These are phyloP conservation scores for Acanthamoeba lenticulata DNA, from an alignment of 208 protist species.

Conservation along the genomic window DNA sequence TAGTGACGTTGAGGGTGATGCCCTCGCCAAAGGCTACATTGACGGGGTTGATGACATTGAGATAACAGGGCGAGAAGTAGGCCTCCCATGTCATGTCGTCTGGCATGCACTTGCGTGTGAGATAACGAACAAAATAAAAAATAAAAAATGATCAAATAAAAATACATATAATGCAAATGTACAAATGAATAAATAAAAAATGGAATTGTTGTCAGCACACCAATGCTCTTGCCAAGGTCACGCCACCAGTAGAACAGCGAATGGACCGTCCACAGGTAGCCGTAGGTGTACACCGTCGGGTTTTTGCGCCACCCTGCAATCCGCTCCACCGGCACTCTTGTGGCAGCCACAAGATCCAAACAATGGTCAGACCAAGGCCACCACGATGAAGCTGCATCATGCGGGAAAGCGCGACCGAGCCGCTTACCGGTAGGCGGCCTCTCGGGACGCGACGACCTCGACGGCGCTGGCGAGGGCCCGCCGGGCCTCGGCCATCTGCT, in stretches of 20 bases:
- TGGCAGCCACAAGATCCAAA: neutral
- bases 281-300: slow-evolving; percentile 65
- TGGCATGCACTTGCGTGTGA: neutral
- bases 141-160: too few relatives aligned
- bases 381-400: neutral
- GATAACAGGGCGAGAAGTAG: slow-evolving; percentile 65
- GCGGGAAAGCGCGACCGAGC: too few relatives aligned
- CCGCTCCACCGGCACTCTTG: slow-evolving; percentile 44
- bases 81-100: neutral
- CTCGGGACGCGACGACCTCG: neutral
- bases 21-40: slow-evolving; percentile 64
- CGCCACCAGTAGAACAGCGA: slow-evolving; percentile 71
- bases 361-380: neutral
- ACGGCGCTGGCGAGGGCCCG: neutral
- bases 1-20: slow-evolving; percentile 19
- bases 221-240: slow-evolving; percentile 28
- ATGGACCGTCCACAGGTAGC: slow-evolving; percentile 71
- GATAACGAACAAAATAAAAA: too few relatives aligned
- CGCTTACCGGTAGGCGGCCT: neutral
- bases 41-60: slow-evolving; percentile 66
- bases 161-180: too few relatives aligned
- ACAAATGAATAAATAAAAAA: too few relatives aligned
- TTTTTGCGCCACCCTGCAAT: slow-evolving; percentile 58
- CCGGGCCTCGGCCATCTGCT: neutral
- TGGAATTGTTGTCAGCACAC: neutral